phyloP scores from a whole-genome alignment of 805 yeast species.

The Cephaloascus fragrans region DNA sequence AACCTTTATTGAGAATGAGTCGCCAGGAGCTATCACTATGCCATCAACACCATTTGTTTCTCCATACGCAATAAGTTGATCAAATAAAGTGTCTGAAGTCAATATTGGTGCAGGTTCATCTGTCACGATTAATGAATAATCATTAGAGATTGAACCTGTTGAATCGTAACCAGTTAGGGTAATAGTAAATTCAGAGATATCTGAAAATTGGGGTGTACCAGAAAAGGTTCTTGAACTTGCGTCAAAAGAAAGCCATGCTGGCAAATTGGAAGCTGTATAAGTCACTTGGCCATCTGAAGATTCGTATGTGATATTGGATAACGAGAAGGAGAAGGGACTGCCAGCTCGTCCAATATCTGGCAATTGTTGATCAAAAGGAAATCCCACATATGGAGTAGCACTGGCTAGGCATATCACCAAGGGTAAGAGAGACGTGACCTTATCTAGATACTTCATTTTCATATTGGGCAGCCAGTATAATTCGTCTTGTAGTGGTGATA shows the following conservation, averaged over 20 bases:
- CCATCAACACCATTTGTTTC: slow-evolving; percentile 70
- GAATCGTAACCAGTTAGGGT: slow-evolving; percentile 56
- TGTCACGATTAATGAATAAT: slow-evolving; percentile 55
- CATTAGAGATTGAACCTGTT: slow-evolving; percentile 36
- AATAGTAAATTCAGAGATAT: slow-evolving; percentile 40
- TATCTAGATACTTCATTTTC: too few relatives aligned
- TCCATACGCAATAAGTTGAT: slow-evolving; percentile 56
- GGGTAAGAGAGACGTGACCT: neutral
- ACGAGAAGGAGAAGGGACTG: slow-evolving; percentile 49
- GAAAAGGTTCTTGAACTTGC: slow-evolving; percentile 43
- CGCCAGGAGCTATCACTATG: slow-evolving; percentile 63
- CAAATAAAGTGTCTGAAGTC: slow-evolving; percentile 31
- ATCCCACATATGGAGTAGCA: slow-evolving; percentile 52
- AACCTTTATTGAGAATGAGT: slow-evolving; percentile 56
- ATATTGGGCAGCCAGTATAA: too few relatives aligned
- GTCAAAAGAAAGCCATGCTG: slow-evolving; percentile 77
- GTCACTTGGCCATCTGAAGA: slow-evolving; percentile 31
- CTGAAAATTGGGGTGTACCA: slow-evolving; percentile 52
- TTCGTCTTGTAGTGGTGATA: too few relatives aligned
- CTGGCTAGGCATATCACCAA: slow-evolving; percentile 4
- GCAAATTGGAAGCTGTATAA: slow-evolving; percentile 52
- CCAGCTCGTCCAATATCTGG: slow-evolving; percentile 82
- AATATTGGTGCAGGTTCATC: slow-evolving; percentile 43
- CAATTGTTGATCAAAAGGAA: slow-evolving; percentile 73
- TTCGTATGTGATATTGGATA: slow-evolving; percentile 62